Evolutionary conservation across 2,329 filamentous ascomycete genomes (phyloP).

Genomic region (Sporothrix brasiliensis): DNA sequence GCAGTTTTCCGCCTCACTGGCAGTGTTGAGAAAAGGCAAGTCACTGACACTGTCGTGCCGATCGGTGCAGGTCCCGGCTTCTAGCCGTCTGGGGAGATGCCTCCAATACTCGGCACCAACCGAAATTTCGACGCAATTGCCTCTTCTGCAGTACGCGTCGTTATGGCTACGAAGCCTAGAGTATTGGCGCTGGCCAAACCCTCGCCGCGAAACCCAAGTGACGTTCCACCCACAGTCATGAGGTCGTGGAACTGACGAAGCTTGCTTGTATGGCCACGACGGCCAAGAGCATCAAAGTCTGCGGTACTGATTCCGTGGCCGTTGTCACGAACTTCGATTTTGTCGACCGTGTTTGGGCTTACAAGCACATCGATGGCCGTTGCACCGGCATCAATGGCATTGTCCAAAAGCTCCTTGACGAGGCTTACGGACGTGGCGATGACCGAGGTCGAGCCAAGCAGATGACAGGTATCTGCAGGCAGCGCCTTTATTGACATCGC

Average conservation of each 20-base stretch:
- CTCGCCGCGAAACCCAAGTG: slow-evolving; percentile 76
- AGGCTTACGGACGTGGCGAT: slow-evolving; percentile 63
- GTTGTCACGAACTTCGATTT: slow-evolving; percentile 72
- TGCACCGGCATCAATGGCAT: slow-evolving; percentile 72
- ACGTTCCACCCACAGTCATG: slow-evolving; percentile 56
- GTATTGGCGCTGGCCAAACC: slow-evolving; percentile 68
- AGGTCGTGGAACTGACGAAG: slow-evolving; percentile 66
- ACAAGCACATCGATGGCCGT: slow-evolving; percentile 67
- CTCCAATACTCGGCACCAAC: slow-evolving; percentile 49
- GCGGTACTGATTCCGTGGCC: slow-evolving; percentile 68
- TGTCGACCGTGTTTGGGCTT: slow-evolving; percentile 67
- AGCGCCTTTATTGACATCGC: slow-evolving; percentile 57
- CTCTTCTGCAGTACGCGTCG: slow-evolving; percentile 65
- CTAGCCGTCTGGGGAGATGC: slow-evolving; percentile 42
- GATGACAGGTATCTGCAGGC: slow-evolving; percentile 53
- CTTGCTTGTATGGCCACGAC: slow-evolving; percentile 74
- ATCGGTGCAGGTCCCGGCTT: slow-evolving; percentile 56
- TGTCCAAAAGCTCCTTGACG: slow-evolving; percentile 78
- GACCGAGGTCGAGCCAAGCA: slow-evolving; percentile 63
- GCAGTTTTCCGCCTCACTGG: slow-evolving; percentile 66
- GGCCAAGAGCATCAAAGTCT: slow-evolving; percentile 66
- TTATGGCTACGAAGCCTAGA: slow-evolving; percentile 62
- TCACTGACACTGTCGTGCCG: slow-evolving; percentile 69
- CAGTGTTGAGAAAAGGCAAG: slow-evolving; percentile 60
- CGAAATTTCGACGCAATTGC: slow-evolving; percentile 57